These are phyloP conservation scores for Chondrostereum purpureum DNA, from an alignment of 1,284 basidiomycete genomes.

Conservation along the genomic window DNA sequence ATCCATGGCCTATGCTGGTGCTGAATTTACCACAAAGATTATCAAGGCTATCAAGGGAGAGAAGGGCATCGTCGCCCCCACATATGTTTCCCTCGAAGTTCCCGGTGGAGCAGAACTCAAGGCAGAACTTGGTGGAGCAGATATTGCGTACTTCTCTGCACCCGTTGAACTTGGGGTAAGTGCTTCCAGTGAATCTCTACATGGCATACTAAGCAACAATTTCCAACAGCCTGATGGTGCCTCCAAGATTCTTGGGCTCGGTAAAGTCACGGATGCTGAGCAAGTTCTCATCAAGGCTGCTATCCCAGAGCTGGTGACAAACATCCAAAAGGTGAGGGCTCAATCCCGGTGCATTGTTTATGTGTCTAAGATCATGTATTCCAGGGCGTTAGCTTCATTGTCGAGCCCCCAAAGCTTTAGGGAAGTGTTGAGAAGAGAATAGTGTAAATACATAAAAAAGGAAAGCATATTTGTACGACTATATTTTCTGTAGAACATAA, in stretches of 20 bases:
- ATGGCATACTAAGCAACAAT: slow-evolving; percentile 2
- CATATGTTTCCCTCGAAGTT: slow-evolving; percentile 21
- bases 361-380: not conserved
- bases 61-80: slow-evolving; percentile 78
- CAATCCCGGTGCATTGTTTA: not conserved
- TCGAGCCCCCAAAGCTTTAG: slow-evolving; percentile 5
- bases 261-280: slow-evolving; percentile 69
- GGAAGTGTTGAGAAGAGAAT: not conserved
- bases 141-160: slow-evolving; percentile 81
- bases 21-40: slow-evolving; percentile 82
- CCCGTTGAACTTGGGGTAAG: slow-evolving; percentile 81
- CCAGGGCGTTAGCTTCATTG: slow-evolving; percentile 11
- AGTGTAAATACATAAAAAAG: too few relatives aligned
- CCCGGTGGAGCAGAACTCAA: slow-evolving; percentile 58
- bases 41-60: slow-evolving; percentile 84
- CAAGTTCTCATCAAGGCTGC: slow-evolving; percentile 71
- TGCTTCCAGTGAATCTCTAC: slow-evolving; percentile 11
- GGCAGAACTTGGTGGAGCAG: slow-evolving; percentile 54
- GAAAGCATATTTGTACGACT: too few relatives aligned
- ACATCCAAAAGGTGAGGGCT: slow-evolving; percentile 53
- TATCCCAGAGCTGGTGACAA: slow-evolving; percentile 73
- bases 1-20: slow-evolving; percentile 91
- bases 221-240: slow-evolving; percentile 78
- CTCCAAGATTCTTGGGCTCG: slow-evolving; percentile 73
- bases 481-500: too few relatives aligned